Evolutionary conservation across 2,329 filamentous ascomycete genomes (phyloP).

Genomic region (Xylogone sp.): DNA sequence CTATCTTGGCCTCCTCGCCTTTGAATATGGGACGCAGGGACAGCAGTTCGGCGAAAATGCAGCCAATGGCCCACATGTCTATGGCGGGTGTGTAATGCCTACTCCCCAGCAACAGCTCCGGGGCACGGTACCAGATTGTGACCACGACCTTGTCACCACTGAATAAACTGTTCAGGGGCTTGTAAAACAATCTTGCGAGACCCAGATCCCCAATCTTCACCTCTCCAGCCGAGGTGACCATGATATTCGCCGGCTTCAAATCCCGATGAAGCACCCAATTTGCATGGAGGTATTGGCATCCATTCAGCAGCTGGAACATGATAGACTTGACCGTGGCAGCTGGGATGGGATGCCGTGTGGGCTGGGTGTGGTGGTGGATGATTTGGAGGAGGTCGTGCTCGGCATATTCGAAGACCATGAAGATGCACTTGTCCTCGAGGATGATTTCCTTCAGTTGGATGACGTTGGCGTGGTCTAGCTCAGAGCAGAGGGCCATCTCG

Average conservation of each 20-base stretch:
- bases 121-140: slow-evolving; percentile 98
- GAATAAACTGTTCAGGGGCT: slow-evolving; percentile 87
- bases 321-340: slow-evolving; percentile 88
- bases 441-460: slow-evolving; percentile 93
- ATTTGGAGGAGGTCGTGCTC: slow-evolving; percentile 97
- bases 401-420: slow-evolving; percentile 98
- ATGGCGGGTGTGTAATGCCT: slow-evolving; percentile 97
- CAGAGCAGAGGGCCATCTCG: slow-evolving; percentile 95
- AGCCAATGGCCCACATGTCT: slow-evolving; percentile 96
- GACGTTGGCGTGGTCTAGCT: slow-evolving; percentile 83
- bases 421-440: slow-evolving; percentile 97
- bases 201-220: slow-evolving; percentile 96
- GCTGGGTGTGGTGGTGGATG: slow-evolving; percentile 92
- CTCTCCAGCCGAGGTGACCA: slow-evolving; percentile 86
- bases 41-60: slow-evolving; percentile 93
- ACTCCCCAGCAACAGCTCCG: slow-evolving; percentile 85
- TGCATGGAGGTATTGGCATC: slow-evolving; percentile 87
- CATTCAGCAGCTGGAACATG: slow-evolving; percentile 92
- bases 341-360: slow-evolving; percentile 82
- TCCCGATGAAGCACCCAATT: slow-evolving; percentile 98
- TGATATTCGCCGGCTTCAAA: slow-evolving; percentile 96
- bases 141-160: slow-evolving; percentile 97
- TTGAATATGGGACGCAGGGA: slow-evolving; percentile 95
- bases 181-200: slow-evolving; percentile 87
- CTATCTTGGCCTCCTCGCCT: slow-evolving; percentile 98